Evolutionary conservation across 148 eudicot genomes (phyloP).

Genomic region (Euryodendron excelsum): DNA sequence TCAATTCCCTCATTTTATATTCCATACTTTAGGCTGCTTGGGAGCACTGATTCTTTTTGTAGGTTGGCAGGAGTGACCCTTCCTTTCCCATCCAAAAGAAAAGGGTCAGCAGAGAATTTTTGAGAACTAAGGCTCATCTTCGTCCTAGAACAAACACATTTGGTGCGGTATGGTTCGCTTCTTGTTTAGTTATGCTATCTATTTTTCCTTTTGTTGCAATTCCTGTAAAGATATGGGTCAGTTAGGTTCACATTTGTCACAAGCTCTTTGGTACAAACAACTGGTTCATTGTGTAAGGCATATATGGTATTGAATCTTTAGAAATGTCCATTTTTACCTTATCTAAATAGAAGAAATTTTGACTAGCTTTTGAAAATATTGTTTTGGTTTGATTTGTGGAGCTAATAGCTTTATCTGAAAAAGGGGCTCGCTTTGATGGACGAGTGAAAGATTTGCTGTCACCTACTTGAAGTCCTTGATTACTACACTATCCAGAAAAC

Average conservation of each 20-base stretch:
- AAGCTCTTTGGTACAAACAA: background rate
- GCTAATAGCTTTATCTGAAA: background rate
- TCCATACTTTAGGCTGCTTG: background rate
- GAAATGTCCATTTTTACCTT: background rate
- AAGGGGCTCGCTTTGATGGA: no score
- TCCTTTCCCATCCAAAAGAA: constrained; percentile 98
- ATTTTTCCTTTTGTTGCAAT: constrained; percentile 1
- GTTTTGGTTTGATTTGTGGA: background rate
- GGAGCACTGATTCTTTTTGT: constrained; percentile 17
- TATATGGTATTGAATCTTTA: background rate
- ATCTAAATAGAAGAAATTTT: background rate
- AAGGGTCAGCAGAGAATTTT: constrained; percentile 85
- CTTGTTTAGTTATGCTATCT: background rate
- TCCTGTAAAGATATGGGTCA: background rate
- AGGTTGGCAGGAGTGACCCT: constrained; percentile 85
- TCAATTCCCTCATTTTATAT: background rate
- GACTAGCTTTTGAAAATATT: background rate
- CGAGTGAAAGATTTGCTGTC: no score
- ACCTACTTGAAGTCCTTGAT: no score
- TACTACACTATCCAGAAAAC: no score
- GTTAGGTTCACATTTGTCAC: background rate
- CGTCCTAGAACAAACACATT: constrained; percentile 97
- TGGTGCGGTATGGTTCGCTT: constrained; percentile 78
- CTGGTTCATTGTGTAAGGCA: background rate
- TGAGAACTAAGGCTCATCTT: constrained; percentile 98